Percentiles rank a stretch among this genome's conserved stretches.
phyloP scores from a whole-genome alignment of 148 eudicot genomes.

The Agrostemma githago region DNA sequence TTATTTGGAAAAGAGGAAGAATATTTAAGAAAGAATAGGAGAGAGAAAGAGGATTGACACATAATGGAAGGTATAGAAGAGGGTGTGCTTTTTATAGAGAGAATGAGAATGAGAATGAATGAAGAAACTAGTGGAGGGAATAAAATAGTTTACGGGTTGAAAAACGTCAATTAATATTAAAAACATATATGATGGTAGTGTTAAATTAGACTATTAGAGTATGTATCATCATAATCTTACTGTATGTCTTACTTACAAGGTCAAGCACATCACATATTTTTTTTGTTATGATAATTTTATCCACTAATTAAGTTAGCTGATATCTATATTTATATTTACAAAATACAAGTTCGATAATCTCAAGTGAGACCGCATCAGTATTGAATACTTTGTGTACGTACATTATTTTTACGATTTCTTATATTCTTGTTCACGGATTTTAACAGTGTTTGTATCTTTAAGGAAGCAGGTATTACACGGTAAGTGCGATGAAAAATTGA shows the following conservation, averaged over 20 bases:
- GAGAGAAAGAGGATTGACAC: constrained; percentile 25
- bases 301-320: too few species aligned
- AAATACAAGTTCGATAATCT: background rate
- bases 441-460: too few species aligned
- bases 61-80: constrained; percentile 30
- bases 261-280: too few species aligned
- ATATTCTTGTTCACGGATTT: too few species aligned
- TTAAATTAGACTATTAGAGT: too few species aligned
- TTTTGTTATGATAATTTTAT: too few species aligned
- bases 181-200: too few species aligned
- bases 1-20: background rate
- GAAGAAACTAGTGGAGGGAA: background rate
- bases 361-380: background rate
- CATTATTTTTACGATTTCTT: too few species aligned
- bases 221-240: too few species aligned
- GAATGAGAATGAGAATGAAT: background rate
- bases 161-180: constrained; percentile 11
- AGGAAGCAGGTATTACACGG: background rate
- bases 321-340: too few species aligned
- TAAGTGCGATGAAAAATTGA: background rate
- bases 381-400: too few species aligned
- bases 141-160: constrained; percentile 15
- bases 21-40: constrained; percentile 1
- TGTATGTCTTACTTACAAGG: too few species aligned
- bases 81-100: constrained; percentile 52